phyloP scores from a whole-genome alignment of 2,329 filamentous ascomycete genomes.

The Aspergillus brasiliensis region DNA sequence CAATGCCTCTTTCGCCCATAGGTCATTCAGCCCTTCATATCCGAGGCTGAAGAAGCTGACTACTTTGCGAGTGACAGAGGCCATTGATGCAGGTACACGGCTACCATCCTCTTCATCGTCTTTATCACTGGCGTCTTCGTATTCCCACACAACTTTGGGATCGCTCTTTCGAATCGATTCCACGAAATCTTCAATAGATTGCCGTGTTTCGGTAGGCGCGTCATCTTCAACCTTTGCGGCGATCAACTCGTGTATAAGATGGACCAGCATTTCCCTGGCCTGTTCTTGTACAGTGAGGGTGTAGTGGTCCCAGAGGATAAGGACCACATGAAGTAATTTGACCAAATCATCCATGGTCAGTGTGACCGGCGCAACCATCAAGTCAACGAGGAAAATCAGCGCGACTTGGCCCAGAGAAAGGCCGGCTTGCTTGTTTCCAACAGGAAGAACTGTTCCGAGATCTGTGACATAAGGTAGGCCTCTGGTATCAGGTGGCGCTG shows the following conservation, averaged over 20 bases:
- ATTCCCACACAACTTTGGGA: slow-evolving; percentile 83
- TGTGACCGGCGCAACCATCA: slow-evolving; percentile 90
- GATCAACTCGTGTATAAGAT: slow-evolving; percentile 93
- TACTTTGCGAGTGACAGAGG: slow-evolving; percentile 76
- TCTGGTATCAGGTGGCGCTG: slow-evolving; percentile 66
- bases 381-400: slow-evolving; percentile 88
- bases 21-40: slow-evolving; percentile 83
- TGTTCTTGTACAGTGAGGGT: slow-evolving; percentile 94
- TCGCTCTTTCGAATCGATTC: slow-evolving; percentile 85
- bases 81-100: slow-evolving; percentile 86
- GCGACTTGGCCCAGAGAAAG: slow-evolving; percentile 92
- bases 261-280: slow-evolving; percentile 94
- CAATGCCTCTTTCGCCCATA: slow-evolving; percentile 87
- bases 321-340: slow-evolving; percentile 83
- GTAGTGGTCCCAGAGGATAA: slow-evolving; percentile 97
- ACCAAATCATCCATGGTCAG: slow-evolving; percentile 78
- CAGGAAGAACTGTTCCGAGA: slow-evolving; percentile 73
- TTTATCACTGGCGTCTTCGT: slow-evolving; percentile 86
- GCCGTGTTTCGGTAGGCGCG: slow-evolving; percentile 65
- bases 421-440: slow-evolving; percentile 86
- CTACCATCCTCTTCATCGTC: slow-evolving; percentile 70
- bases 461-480: slow-evolving; percentile 88
- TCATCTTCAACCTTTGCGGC: slow-evolving; percentile 77
- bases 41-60: slow-evolving; percentile 81
- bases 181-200: slow-evolving; percentile 81